Evolutionary conservation across 352 stramenopile genomes (phyloP).

Genomic region (Plasmopara halstedii): DNA sequence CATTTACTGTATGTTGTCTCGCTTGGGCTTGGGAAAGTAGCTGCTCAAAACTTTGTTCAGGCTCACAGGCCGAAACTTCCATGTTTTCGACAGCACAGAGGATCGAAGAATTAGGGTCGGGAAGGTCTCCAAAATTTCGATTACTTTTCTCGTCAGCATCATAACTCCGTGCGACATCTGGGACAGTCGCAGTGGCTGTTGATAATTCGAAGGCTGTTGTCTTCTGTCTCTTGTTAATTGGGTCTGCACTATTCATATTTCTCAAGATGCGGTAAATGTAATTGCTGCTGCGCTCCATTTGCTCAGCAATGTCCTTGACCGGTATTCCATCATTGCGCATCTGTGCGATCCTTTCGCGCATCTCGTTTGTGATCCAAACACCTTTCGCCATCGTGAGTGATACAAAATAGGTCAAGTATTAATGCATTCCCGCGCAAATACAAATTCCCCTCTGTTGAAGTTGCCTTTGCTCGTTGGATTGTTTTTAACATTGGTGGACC

Average conservation of each 20-base stretch:
- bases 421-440: slow-evolving; percentile 17
- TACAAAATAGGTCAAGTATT: neutral
- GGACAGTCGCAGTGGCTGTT: neutral
- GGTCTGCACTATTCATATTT: slow-evolving; percentile 7
- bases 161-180: neutral
- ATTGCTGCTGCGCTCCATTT: slow-evolving; percentile 27
- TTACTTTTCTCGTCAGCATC: neutral
- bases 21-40: slow-evolving; percentile 1
- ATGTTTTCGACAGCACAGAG: slow-evolving; percentile 21
- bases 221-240: slow-evolving; percentile 13
- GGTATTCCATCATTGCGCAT: slow-evolving; percentile 33
- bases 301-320: slow-evolving; percentile 28
- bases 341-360: slow-evolving; percentile 29
- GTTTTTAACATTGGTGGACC: neutral
- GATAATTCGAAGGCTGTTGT: neutral
- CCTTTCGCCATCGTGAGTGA: slow-evolving; percentile 30
- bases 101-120: slow-evolving; percentile 8
- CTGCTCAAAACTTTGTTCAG: slow-evolving; percentile 3
- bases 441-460: slow-evolving; percentile 6
- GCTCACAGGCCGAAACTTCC: slow-evolving; percentile 19
- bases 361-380: slow-evolving; percentile 31
- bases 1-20: slow-evolving; percentile 2
- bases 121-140: slow-evolving; percentile 1
- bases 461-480: slow-evolving; percentile 13
- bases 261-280: slow-evolving; percentile 31